Evolutionary conservation across 2,329 filamentous ascomycete species (phyloP), one percentile per base, ranked within the genome.

Genomic region (Diaporthe sp.): DNA sequence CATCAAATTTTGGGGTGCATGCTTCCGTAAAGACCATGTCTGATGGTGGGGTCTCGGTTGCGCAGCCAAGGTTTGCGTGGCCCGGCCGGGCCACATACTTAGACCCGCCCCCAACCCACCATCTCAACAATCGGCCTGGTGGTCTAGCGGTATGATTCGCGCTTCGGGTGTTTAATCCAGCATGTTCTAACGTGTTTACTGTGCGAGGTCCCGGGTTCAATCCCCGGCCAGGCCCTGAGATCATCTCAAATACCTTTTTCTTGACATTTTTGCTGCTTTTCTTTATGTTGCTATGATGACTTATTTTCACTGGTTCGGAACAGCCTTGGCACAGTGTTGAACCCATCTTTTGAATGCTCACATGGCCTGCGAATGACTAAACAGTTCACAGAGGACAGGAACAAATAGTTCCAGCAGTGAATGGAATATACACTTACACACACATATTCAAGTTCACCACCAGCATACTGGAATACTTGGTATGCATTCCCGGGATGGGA

Each of bases 131-230:
- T 13, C 13, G 71, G 71, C 71, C 55, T 69, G 66, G 54, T 73
- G 71, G 71, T 73, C 71, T 73, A 73, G 71, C 61, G 71, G 71
- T 73, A 73, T 73, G 71, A 73, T 73, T 73, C 71, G 66, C 50
- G 71, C 71, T 73, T 73, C 71, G 71, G 71, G 64, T 70, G 57
- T 50, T 52, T 6, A 35, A 52, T 69, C 66, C 47, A 22, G 17
- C 47, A 55, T 17, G 55, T 71, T 35, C 45, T 17, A 61, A 61
- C 38, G 5, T 58, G n/a, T 45, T 58, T 22, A 60, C 10, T 67
- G 61, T 67, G 61, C 61, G 61, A 67, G 61, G 4, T 50, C 25
- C 30, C 28, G 55, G 55, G 68, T 60, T 71, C 42, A 71, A 71
- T 71, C 68, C 68, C 68, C 68, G 55, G 68, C 54, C 55, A 71